Conservation (phyloP, 2,329 filamentous ascomycete genomes). For the Fonsecaea nubica region DNA sequence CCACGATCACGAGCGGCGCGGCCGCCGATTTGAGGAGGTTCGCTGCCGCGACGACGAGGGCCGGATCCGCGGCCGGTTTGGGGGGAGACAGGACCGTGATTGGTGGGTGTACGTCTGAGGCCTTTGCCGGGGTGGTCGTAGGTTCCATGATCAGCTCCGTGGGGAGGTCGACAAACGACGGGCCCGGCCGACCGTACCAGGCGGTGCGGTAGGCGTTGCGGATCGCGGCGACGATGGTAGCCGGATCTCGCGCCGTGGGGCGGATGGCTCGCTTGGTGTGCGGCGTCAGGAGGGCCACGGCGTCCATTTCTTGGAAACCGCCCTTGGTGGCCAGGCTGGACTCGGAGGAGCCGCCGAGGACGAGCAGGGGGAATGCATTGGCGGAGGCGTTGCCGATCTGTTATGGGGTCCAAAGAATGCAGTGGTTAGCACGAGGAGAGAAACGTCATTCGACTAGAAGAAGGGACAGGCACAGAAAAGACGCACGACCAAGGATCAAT, state of each 20-base stretch:
- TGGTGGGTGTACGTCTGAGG: constrained; percentile 10
- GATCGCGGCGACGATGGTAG: constrained; percentile 52
- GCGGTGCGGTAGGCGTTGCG: constrained; percentile 60
- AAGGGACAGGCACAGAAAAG: no score
- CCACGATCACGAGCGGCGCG: constrained; percentile 60
- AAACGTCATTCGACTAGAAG: no score
- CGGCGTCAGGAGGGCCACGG: constrained; percentile 59
- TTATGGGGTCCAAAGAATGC: no score
- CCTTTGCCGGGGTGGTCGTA: constrained; percentile 21
- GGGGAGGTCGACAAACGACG: constrained; percentile 62
- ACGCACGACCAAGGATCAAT: no score
- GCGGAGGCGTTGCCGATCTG: constrained; percentile 58
- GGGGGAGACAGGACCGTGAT: constrained; percentile 45
- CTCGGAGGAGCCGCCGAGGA: constrained; percentile 62
- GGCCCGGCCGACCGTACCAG: constrained; percentile 62
- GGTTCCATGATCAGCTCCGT: constrained; percentile 61
- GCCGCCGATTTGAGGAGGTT: constrained; percentile 56
- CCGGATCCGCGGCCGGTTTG: constrained; percentile 54
- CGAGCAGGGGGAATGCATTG: constrained; percentile 63
- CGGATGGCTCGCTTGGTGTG: constrained; percentile 61
- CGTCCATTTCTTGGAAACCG: constrained; percentile 65
- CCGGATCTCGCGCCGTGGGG: constrained; percentile 53
- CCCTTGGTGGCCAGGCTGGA: constrained; percentile 60
- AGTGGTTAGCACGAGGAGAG: no score
- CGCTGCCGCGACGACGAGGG: constrained; percentile 51